Evolutionary conservation across 495 filamentous ascomycete species (phyloP).

Genomic region (Penicillium longicatenatum): DNA sequence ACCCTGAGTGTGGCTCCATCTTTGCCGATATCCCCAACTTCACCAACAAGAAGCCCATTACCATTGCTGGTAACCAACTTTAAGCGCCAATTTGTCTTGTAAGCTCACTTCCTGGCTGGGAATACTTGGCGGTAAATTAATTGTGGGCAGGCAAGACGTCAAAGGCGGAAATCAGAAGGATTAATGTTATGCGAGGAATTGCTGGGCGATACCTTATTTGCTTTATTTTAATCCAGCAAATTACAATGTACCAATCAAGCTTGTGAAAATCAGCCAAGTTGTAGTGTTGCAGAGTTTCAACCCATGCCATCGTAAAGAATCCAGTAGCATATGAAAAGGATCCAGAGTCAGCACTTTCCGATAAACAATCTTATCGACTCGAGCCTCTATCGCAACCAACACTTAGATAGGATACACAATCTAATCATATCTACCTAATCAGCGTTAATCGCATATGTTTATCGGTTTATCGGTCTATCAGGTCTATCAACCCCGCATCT

Average conservation of each 20-base stretch:
- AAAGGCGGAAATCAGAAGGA: not conserved
- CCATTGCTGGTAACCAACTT: slow-evolving; percentile 20
- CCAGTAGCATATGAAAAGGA: too few species aligned
- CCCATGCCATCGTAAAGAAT: too few species aligned
- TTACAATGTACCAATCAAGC: not conserved
- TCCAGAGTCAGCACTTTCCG: too few species aligned
- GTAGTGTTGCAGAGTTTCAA: too few species aligned
- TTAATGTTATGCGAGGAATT: not conserved
- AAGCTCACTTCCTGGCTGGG: not conserved
- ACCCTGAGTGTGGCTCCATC: slow-evolving; percentile 11
- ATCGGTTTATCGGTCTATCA: not conserved
- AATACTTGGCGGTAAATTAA: not conserved
- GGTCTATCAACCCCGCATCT: slow-evolving; percentile 18
- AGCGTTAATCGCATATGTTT: not conserved
- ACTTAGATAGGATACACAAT: not conserved
- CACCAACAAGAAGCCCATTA: slow-evolving; percentile 29
- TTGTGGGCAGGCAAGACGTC: not conserved
- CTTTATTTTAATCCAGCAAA: not conserved
- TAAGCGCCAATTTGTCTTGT: not conserved
- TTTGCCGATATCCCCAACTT: slow-evolving; percentile 34
- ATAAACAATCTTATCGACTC: not conserved
- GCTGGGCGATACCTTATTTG: not conserved
- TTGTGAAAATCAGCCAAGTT: not conserved
- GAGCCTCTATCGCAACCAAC: not conserved
- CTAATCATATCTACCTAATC: too few species aligned